Evolutionary conservation across 768 basidiomycete genomes (phyloP).

Genomic region (Tulasnella sp.): DNA sequence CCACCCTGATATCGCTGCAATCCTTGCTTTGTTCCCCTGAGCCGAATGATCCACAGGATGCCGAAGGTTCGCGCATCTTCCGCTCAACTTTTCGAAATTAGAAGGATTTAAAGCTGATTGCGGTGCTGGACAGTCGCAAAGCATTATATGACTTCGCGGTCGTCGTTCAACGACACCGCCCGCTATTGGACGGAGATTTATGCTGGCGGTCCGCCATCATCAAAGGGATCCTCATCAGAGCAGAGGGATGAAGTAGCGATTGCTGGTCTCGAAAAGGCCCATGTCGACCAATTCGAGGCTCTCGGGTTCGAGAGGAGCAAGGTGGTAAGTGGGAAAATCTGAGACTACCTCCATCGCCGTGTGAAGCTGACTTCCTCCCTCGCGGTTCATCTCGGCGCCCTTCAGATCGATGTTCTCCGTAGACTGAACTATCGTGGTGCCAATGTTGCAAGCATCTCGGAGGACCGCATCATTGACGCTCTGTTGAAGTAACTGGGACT

Average conservation of each 20-base stretch:
- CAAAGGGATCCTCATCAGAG: background rate
- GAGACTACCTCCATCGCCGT: background rate
- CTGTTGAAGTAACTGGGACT: constrained; percentile 40
- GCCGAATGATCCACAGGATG: constrained; percentile 95
- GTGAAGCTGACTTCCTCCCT: background rate
- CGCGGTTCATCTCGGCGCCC: background rate
- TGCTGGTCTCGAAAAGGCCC: constrained; percentile 74
- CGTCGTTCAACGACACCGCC: constrained; percentile 86
- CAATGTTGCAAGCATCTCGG: constrained; percentile 70
- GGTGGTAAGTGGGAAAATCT: constrained; percentile 59
- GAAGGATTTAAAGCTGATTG: background rate
- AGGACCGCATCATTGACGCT: constrained; percentile 81
- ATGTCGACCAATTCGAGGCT: constrained; percentile 75
- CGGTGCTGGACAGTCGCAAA: constrained; percentile 58
- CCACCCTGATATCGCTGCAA: constrained; percentile 90
- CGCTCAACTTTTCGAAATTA: background rate
- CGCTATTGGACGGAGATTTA: constrained; percentile 91
- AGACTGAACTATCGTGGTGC: constrained; percentile 80
- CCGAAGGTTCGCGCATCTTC: constrained; percentile 44
- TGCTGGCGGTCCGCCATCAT: constrained; percentile 54
- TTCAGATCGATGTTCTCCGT: constrained; percentile 78
- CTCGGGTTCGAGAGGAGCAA: constrained; percentile 76
- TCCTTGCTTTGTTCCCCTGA: constrained; percentile 89
- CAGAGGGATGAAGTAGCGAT: constrained; percentile 45
- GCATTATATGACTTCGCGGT: constrained; percentile 84